Evolutionary conservation across 805 yeast genomes (phyloP).

Genomic region (Saccharomyces kudriavzevii): DNA sequence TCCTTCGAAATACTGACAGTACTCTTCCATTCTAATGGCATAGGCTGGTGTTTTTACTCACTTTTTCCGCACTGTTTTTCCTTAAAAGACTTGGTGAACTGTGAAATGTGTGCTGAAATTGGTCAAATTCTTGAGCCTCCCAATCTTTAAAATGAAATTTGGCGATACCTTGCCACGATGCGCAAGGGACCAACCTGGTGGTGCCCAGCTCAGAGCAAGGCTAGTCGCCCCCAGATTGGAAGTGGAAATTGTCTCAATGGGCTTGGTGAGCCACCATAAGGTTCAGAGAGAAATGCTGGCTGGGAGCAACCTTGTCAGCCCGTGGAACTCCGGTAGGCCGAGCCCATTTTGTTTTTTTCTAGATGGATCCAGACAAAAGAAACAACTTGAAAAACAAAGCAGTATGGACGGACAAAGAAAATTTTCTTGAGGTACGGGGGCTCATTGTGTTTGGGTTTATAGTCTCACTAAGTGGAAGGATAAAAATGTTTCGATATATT

Average conservation of each 20-base stretch:
- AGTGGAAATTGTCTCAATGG: background rate
- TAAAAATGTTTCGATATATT: no score
- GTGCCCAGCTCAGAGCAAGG: background rate
- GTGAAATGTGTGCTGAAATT: background rate
- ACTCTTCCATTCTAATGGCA: background rate
- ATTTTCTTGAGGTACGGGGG: background rate
- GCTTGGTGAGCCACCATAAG: background rate
- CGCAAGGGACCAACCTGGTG: background rate
- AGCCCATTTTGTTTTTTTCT: background rate
- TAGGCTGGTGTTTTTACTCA: slow-evolving; percentile 11
- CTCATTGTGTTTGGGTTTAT: background rate
- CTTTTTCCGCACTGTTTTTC: slow-evolving; percentile 21
- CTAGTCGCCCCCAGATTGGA: background rate
- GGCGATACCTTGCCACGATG: background rate
- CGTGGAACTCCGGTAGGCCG: background rate
- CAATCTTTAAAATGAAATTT: background rate
- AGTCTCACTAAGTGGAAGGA: background rate
- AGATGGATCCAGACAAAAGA: background rate
- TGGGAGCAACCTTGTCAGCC: background rate
- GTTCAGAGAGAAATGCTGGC: background rate
- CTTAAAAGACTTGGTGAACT: slow-evolving; percentile 1
- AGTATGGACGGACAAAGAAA: background rate
- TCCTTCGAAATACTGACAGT: background rate
- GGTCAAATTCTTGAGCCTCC: background rate
- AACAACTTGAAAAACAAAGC: background rate